Evolutionary conservation across 805 yeast species (phyloP), one percentile per base, ranked within the genome.

Genomic region (Starmera dryadoides): DNA sequence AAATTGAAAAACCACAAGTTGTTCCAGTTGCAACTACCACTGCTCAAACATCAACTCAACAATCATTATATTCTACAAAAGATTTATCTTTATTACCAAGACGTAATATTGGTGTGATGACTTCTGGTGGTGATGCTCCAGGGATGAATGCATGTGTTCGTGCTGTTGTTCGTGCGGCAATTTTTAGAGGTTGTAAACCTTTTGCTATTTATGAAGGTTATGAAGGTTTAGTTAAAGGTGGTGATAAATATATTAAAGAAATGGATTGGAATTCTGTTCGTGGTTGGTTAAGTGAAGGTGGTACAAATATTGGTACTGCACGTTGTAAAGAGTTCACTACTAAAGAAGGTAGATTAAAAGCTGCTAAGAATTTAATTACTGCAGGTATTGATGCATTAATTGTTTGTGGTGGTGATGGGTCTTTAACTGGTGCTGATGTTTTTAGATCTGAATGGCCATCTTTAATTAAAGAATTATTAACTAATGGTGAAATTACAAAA

Each of bases 341-440:
- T 55, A 63, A 86, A 37, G 63, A 65, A 48, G 91, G 91, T 30
- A 65, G 91, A 51, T 60, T 82, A 36, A 48, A 59, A 35, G 88
- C 78, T 29, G 81, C 84, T 40, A 66, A 71, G 49, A 79, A 83
- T 59, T 66, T 83, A 74, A 73, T 83, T 47, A 70, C 61, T 34
- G 75, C 79, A 25, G 89, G 89, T 40, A 82, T 83, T 42, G 88
- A 83, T 59, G 89, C 87, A 3, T 65, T 83, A 46, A 73, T 83
- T 46, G 89, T 83, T 16, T 80, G 87, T 62, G 91, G 91, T 48
- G 91, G 91, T 56, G 91, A 83, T 57, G 91, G 91, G 38, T 81
- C 88, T 1, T 66, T 83, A 46, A 83, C 91, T 3, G 91, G 91
- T 46, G 91, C 91, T 6, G 91, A 83, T 55, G 62, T 81, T 40